phyloP scores from a whole-genome alignment of 75 land plant genomes.

The Picea sitchensis region DNA sequence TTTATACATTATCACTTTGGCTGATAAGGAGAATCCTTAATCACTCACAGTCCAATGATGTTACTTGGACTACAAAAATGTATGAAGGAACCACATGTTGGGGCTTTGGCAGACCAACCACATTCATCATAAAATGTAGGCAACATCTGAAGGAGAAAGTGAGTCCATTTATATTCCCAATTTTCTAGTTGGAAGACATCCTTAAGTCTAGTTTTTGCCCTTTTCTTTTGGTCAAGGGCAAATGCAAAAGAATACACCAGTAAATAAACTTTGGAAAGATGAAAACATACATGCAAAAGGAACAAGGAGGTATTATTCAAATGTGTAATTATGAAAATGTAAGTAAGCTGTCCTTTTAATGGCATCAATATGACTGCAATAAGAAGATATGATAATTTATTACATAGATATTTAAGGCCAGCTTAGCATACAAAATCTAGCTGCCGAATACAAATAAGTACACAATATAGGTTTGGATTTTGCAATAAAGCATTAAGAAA shows the following conservation, averaged over 20 bases:
- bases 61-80: not conserved
- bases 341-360: not conserved
- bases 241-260: not conserved
- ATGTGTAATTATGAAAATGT: not conserved
- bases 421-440: conserved; percentile 2
- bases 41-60: not conserved
- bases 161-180: not conserved
- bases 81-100: not conserved
- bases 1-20: not conserved
- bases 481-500: not conserved
- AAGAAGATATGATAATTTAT: not conserved
- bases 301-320: not conserved
- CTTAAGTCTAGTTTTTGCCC: not conserved
- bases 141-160: not conserved
- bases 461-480: not conserved
- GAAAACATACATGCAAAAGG: not conserved
- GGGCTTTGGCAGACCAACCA: not conserved
- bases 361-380: not conserved
- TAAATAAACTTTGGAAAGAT: not conserved
- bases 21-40: not conserved
- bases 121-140: not conserved
- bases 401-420: not conserved
- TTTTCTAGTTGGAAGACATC: not conserved
- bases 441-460: too few species aligned
- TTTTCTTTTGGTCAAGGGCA: not conserved